Evolutionary conservation across 768 basidiomycete species (phyloP).

Genomic region (Candolleomyces eurysporus): DNA sequence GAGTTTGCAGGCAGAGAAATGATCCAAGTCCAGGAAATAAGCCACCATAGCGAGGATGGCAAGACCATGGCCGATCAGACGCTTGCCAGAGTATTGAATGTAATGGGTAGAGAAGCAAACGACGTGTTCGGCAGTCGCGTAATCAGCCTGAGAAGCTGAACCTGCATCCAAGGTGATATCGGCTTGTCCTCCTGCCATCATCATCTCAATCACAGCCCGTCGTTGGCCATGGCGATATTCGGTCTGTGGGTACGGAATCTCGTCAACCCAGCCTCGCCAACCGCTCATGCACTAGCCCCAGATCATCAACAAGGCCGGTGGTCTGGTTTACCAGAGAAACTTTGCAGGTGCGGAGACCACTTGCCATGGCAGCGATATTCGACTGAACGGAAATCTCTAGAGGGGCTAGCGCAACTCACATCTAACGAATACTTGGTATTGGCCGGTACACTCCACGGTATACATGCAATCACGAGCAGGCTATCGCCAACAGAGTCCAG

Average conservation of each 20-base stretch:
- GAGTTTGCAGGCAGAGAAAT: constrained; percentile 26
- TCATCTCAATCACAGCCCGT: no score
- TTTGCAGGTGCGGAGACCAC: constrained; percentile 66
- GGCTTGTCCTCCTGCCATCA: no score
- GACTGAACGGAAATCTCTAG: constrained; percentile 40
- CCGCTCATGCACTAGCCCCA: constrained; percentile 27
- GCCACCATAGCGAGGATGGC: constrained; percentile 7
- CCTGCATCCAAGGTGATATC: not conserved
- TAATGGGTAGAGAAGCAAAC: not conserved
- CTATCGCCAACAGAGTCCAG: constrained; percentile 80
- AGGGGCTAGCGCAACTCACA: constrained; percentile 86
- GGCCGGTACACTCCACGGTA: constrained; percentile 95
- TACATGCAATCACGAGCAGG: constrained; percentile 96
- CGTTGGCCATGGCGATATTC: constrained; percentile 63
- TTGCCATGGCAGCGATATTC: constrained; percentile 4
- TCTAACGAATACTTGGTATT: constrained; percentile 95
- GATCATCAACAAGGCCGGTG: constrained; percentile 99
- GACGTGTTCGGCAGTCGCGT: not conserved
- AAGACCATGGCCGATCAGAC: constrained; percentile 1
- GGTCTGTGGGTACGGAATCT: constrained; percentile 68
- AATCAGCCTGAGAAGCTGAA: not conserved
- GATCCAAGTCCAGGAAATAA: constrained; percentile 12
- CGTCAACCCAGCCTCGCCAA: not conserved
- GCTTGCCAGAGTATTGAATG: not conserved
- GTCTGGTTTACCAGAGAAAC: constrained; percentile 89